Evolutionary conservation across 2,329 filamentous ascomycete species (phyloP).

Genomic region (Pseudogymnoascus sp.): DNA sequence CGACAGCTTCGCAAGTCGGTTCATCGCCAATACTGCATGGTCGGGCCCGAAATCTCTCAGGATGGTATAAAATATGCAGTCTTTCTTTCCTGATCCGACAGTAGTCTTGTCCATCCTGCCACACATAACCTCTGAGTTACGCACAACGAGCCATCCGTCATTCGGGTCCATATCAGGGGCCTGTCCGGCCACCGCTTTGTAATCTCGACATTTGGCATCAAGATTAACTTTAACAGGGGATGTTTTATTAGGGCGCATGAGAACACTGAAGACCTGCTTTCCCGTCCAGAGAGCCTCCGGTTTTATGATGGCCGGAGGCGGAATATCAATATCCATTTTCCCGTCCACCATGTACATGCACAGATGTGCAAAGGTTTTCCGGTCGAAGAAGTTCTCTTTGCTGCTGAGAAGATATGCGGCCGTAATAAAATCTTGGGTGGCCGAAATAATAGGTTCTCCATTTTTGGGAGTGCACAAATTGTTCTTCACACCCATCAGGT

Average conservation of each 20-base stretch:
- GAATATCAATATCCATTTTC: constrained; percentile 69
- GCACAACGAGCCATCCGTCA: constrained; percentile 84
- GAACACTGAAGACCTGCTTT: constrained; percentile 88
- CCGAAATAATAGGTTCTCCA: constrained; percentile 93
- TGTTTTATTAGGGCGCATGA: constrained; percentile 82
- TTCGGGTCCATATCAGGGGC: constrained; percentile 70
- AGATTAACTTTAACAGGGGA: constrained; percentile 81
- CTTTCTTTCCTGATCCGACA: constrained; percentile 95
- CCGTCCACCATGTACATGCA: constrained; percentile 91
- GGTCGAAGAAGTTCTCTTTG: constrained; percentile 89
- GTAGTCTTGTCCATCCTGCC: constrained; percentile 97
- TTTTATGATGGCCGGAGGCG: constrained; percentile 77
- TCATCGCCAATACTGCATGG: constrained; percentile 85
- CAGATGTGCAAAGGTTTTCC: constrained; percentile 79
- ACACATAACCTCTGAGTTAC: constrained; percentile 96
- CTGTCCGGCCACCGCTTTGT: constrained; percentile 49
- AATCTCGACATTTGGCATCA: constrained; percentile 85
- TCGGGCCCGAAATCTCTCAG: constrained; percentile 90
- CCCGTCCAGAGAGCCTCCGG: constrained; percentile 89
- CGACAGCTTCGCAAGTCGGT: constrained; percentile 81
- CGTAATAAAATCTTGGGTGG: constrained; percentile 99
- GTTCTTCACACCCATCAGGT: constrained; percentile 95
- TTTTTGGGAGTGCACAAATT: constrained; percentile 95
- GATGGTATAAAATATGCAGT: constrained; percentile 95
- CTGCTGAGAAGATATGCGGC: constrained; percentile 83